Percentiles rank a stretch among this genome's conserved stretches.
Evolutionary conservation across 805 yeast genomes (phyloP).

Genomic region (Myxozyma mucilagina): DNA sequence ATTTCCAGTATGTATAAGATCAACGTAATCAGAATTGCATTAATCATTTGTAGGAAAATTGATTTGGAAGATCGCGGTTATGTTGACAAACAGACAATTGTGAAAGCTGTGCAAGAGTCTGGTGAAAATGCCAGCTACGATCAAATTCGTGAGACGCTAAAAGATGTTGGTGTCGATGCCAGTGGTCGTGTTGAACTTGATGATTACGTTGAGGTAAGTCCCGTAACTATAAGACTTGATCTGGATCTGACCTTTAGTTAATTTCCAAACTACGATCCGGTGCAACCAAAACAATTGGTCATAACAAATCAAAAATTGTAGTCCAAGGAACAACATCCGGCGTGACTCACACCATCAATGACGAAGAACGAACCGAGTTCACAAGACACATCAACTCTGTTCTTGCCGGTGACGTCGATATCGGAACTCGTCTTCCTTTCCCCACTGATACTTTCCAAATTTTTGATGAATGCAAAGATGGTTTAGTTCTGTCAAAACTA

Average conservation of each 20-base stretch:
- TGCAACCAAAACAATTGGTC: constrained; percentile 29
- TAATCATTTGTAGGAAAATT: constrained; percentile 49
- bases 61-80: constrained; percentile 93
- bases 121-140: constrained; percentile 81
- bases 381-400: constrained; percentile 94
- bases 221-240: neutral
- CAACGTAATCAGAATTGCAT: neutral
- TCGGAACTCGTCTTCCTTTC: constrained; percentile 84
- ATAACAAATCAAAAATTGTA: constrained; percentile 65
- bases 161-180: constrained; percentile 89
- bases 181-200: constrained; percentile 96
- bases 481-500: constrained; percentile 85
- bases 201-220: constrained; percentile 73
- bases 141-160: constrained; percentile 89
- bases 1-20: constrained; percentile 51
- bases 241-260: constrained; percentile 1
- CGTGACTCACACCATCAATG: constrained; percentile 93
- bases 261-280: constrained; percentile 33
- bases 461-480: constrained; percentile 92
- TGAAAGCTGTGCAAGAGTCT: constrained; percentile 73
- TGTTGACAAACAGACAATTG: constrained; percentile 87
- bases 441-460: constrained; percentile 93
- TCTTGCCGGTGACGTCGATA: constrained; percentile 80
- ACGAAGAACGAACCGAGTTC: constrained; percentile 93
- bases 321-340: constrained; percentile 87